Percentiles rank a stretch among this genome's conserved stretches.
These are phyloP conservation scores for Leishmania tropica DNA, from an alignment of 208 protist genomes.

Conservation along the genomic window DNA sequence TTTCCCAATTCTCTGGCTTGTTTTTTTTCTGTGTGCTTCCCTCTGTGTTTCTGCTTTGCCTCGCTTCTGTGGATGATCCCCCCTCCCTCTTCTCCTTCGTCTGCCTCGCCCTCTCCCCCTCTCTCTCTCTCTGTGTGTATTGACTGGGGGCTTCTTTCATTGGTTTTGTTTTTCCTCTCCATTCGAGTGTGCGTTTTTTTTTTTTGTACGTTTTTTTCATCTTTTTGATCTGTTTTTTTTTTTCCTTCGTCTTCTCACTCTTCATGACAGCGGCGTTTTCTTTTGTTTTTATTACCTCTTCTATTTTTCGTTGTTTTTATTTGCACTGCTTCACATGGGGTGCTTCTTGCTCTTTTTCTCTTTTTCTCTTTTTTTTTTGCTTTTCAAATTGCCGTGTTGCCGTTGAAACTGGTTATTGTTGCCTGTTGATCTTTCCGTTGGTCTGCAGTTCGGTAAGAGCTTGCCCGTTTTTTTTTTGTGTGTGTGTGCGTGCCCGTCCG, in stretches of 20 bases:
- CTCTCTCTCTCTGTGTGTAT: background rate
- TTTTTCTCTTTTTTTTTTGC: no score
- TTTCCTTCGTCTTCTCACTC: background rate
- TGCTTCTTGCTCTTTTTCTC: background rate
- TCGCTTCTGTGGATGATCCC: background rate
- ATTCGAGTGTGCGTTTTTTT: background rate
- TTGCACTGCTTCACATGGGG: background rate
- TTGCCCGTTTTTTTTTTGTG: background rate
- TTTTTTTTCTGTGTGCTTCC: background rate
- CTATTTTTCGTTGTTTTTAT: background rate
- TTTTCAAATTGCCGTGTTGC: background rate
- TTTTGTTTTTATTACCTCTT: background rate
- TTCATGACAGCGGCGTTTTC: background rate
- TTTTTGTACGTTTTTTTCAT: background rate
- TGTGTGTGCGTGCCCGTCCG: background rate
- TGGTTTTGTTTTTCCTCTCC: no score
- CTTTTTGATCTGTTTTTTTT: background rate
- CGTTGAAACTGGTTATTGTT: background rate
- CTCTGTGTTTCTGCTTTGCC: background rate
- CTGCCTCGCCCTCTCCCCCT: background rate
- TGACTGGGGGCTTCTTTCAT: background rate
- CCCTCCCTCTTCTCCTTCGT: slow-evolving; percentile 1
- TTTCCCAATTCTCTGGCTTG: background rate
- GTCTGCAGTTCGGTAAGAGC: background rate
- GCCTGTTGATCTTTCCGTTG: background rate